phyloP scores from a whole-genome alignment of 495 filamentous ascomycete genomes.

The Cetradonia linearis region DNA sequence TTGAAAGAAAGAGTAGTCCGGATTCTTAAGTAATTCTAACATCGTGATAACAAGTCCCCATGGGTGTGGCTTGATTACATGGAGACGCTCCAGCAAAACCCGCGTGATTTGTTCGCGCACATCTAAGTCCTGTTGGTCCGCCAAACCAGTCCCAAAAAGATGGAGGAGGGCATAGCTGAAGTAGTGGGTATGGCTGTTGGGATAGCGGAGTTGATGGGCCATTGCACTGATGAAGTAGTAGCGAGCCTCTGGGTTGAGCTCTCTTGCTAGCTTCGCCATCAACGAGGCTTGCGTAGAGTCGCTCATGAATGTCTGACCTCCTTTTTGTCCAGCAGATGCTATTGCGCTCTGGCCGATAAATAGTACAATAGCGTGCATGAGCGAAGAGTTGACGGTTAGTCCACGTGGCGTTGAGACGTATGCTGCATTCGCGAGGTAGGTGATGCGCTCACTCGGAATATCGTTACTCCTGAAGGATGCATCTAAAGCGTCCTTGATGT shows the following conservation, averaged over 20 bases:
- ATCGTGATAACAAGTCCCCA: conserved; percentile 92
- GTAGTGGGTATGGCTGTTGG: conserved; percentile 83
- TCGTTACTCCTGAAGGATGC: conserved; percentile 48
- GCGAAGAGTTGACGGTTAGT: conserved; percentile 46
- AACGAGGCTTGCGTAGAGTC: conserved; percentile 64
- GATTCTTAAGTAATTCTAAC: conserved; percentile 83
- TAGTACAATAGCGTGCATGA: conserved; percentile 73
- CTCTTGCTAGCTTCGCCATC: conserved; percentile 62
- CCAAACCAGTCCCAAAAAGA: conserved; percentile 68
- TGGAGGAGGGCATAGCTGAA: conserved; percentile 82
- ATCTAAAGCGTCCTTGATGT: conserved; percentile 61
- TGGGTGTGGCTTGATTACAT: conserved; percentile 86
- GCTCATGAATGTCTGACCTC: conserved; percentile 54
- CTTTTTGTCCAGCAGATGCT: conserved; percentile 44
- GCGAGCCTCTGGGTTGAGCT: conserved; percentile 63
- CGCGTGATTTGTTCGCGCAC: conserved; percentile 84
- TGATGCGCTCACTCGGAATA: conserved; percentile 53
- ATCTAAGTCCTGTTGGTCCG: conserved; percentile 68
- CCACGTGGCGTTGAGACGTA: conserved; percentile 33
- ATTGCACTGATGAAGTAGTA: conserved; percentile 80
- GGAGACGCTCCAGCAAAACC: conserved; percentile 74
- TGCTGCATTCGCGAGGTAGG: conserved; percentile 58
- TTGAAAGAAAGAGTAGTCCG: conserved; percentile 80
- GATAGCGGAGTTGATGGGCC: conserved; percentile 82
- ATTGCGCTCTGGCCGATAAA: conserved; percentile 70